phyloP scores from a whole-genome alignment of 306 rosid genomes.

The Acacia confusa region DNA sequence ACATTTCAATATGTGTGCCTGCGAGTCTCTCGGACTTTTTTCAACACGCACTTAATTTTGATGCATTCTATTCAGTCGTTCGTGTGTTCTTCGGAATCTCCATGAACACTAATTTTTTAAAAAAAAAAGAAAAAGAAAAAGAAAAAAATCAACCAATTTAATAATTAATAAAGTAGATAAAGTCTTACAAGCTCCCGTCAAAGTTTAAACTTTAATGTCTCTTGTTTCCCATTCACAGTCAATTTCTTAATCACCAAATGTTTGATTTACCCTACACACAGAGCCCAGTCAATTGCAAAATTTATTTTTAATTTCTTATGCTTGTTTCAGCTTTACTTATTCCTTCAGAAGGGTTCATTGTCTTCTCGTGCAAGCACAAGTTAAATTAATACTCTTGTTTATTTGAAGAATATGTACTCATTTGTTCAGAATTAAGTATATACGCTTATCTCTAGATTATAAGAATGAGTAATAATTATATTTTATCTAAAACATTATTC shows the following conservation, averaged over 20 bases:
- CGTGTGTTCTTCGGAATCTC: neutral
- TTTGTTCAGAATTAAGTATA: too few relatives aligned
- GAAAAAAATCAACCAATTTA: too few relatives aligned
- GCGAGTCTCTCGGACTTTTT: neutral
- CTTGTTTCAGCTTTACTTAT: neutral
- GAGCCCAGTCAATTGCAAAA: neutral
- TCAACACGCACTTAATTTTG: neutral
- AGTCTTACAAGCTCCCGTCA: neutral
- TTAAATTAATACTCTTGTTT: too few relatives aligned
- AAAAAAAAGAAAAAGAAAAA: too few relatives aligned
- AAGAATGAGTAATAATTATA: too few relatives aligned
- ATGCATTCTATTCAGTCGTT: neutral
- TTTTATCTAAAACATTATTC: too few relatives aligned
- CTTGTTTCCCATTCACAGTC: neutral
- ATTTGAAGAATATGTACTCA: too few relatives aligned
- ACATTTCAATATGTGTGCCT: too few relatives aligned
- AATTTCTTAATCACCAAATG: neutral
- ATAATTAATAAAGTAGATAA: neutral
- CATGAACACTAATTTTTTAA: neutral
- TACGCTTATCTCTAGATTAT: too few relatives aligned
- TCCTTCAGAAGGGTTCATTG: neutral
- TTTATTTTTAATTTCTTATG: neutral
- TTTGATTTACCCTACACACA: neutral
- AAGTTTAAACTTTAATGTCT: neutral
- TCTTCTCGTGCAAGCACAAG: neutral